Percentiles rank a stretch among this genome's conserved stretches.
phyloP scores from a whole-genome alignment of 2,329 filamentous ascomycete genomes.

The Hypoxylon rubiginosum region DNA sequence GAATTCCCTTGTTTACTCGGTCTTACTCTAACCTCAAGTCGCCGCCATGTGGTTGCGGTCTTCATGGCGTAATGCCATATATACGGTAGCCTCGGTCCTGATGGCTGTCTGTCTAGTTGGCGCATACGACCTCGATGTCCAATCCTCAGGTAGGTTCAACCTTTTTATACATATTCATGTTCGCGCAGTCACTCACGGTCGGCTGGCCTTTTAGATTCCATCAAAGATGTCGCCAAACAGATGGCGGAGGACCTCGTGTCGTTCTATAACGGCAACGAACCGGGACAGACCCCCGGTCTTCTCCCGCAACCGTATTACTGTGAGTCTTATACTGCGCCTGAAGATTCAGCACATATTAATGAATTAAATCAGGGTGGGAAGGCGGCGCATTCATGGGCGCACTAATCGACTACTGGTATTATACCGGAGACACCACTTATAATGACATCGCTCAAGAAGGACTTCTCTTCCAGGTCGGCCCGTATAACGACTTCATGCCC shows the following conservation, averaged over 20 bases:
- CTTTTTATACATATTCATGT: neutral
- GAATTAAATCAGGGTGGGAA: slow-evolving; percentile 72
- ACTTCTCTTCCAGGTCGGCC: slow-evolving; percentile 80
- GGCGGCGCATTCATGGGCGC: slow-evolving; percentile 78
- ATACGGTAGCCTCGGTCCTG: slow-evolving; percentile 38
- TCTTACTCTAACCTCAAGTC: slow-evolving; percentile 25
- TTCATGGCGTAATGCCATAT: slow-evolving; percentile 39
- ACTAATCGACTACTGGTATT: slow-evolving; percentile 87
- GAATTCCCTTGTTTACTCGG: slow-evolving; percentile 14
- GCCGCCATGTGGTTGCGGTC: slow-evolving; percentile 44
- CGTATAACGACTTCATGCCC: slow-evolving; percentile 82
- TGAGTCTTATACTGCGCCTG: slow-evolving; percentile 50
- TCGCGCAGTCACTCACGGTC: slow-evolving; percentile 19
- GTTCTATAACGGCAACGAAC: slow-evolving; percentile 63
- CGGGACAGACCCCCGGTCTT: slow-evolving; percentile 65
- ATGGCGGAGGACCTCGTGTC: slow-evolving; percentile 66
- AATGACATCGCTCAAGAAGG: slow-evolving; percentile 76
- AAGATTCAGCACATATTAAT: slow-evolving; percentile 22
- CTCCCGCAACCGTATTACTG: slow-evolving; percentile 69
- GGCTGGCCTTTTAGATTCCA: slow-evolving; percentile 59
- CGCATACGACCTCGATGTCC: slow-evolving; percentile 48
- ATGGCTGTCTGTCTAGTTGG: slow-evolving; percentile 26
- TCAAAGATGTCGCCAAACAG: slow-evolving; percentile 62
- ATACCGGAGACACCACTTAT: slow-evolving; percentile 80
- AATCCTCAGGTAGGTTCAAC: slow-evolving; percentile 46